Evolutionary conservation across 768 basidiomycete genomes (phyloP).

Genomic region (Boletus vermiculosoides): DNA sequence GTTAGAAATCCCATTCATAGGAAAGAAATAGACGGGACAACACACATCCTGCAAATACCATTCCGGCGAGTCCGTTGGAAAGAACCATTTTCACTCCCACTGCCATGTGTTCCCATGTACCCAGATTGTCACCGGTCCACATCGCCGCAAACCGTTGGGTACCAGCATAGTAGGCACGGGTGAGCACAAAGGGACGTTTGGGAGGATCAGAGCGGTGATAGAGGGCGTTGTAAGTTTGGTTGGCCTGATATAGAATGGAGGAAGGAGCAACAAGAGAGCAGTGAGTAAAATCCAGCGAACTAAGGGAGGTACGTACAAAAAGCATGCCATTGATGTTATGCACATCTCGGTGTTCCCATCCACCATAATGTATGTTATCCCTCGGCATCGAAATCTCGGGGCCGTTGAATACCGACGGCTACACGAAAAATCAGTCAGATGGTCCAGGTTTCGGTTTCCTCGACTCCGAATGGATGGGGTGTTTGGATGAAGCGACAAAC

Average conservation of each 20-base stretch:
- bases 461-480: background rate
- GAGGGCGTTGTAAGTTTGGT: constrained; percentile 79
- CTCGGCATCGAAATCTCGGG: constrained; percentile 88
- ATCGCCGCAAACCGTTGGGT: constrained; percentile 95
- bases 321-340: constrained; percentile 99
- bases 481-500: constrained; percentile 39
- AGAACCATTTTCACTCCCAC: constrained; percentile 94
- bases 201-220: constrained; percentile 69
- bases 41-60: constrained; percentile 90
- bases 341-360: constrained; percentile 97
- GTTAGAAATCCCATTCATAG: background rate
- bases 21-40: constrained; percentile 10
- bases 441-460: background rate
- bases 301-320: constrained; percentile 48
- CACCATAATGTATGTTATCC: constrained; percentile 81
- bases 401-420: constrained; percentile 98
- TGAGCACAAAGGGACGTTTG: constrained; percentile 91
- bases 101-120: constrained; percentile 97
- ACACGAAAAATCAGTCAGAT: constrained; percentile 10
- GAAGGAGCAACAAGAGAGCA: background rate
- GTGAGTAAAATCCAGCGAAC: background rate
- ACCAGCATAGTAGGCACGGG: constrained; percentile 92
- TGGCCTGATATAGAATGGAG: constrained; percentile 52
- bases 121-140: constrained; percentile 99
- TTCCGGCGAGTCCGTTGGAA: constrained; percentile 82